phyloP scores from a whole-genome alignment of 2,329 filamentous ascomycete genomes.

The Chaetomium sp. region DNA sequence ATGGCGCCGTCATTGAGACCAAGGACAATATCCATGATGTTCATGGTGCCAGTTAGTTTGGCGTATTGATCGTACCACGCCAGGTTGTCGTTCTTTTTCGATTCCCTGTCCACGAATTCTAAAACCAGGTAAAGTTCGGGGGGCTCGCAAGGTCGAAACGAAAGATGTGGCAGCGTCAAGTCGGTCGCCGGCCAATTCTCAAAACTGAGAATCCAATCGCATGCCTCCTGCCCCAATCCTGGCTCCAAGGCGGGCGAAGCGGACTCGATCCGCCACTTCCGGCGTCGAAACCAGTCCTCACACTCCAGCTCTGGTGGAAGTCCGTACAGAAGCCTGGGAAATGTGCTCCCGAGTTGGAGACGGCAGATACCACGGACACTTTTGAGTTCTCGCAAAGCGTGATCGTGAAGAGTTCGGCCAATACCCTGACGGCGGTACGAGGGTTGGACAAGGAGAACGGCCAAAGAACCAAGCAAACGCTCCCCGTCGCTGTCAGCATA shows the following conservation, averaged over 20 bases:
- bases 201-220: slow-evolving; percentile 50
- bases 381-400: slow-evolving; percentile 43
- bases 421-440: slow-evolving; percentile 44
- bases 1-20: slow-evolving; percentile 43
- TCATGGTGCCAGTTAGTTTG: slow-evolving; percentile 40
- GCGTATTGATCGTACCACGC: slow-evolving; percentile 57
- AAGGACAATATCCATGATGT: slow-evolving; percentile 48
- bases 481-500: slow-evolving; percentile 48
- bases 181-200: slow-evolving; percentile 40
- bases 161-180: slow-evolving; percentile 35
- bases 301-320: slow-evolving; percentile 38
- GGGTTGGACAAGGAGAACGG: slow-evolving; percentile 46
- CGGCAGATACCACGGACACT: slow-evolving; percentile 46
- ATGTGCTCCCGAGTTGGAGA: slow-evolving; percentile 52
- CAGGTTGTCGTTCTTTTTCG: slow-evolving; percentile 40
- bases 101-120: slow-evolving; percentile 44
- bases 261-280: slow-evolving; percentile 48
- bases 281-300: slow-evolving; percentile 47
- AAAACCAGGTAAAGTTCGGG: slow-evolving; percentile 42
- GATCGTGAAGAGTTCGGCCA: slow-evolving; percentile 46
- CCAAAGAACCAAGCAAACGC: slow-evolving; percentile 49
- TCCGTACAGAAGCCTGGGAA: slow-evolving; percentile 52
- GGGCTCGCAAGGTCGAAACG: slow-evolving; percentile 40
- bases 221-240: slow-evolving; percentile 43
- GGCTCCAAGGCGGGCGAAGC: slow-evolving; percentile 31